Conservation (phyloP, 257 asterid genomes). For the Primulina tabacum region DNA sequence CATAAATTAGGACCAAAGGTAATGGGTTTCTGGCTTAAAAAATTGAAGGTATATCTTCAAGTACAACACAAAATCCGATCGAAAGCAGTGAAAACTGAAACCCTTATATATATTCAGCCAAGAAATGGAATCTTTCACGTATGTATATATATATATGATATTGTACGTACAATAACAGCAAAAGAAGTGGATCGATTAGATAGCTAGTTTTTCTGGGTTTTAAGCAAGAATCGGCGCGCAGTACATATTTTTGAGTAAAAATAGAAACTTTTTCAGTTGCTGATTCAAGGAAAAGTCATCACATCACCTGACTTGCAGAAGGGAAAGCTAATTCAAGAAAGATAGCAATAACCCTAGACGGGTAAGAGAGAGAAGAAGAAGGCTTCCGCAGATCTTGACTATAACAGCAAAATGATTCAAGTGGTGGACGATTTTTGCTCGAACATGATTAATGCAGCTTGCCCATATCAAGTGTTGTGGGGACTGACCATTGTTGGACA, state of each 20-base stretch:
- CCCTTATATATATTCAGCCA: neutral
- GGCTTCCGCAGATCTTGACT: neutral
- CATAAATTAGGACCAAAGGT: neutral
- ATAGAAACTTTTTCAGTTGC: neutral
- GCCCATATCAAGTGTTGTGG: neutral
- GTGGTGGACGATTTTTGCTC: neutral
- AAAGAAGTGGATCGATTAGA: no score
- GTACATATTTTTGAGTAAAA: no score
- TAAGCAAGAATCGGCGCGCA: neutral
- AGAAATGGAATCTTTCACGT: neutral
- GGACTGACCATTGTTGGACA: neutral
- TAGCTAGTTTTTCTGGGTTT: no score
- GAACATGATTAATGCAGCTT: neutral
- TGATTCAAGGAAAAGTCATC: neutral
- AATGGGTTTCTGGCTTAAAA: neutral
- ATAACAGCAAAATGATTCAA: neutral
- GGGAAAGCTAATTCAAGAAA: neutral
- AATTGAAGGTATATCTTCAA: neutral
- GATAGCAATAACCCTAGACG: neutral
- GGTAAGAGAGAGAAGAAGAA: neutral
- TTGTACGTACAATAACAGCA: no score
- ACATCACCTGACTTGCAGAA: neutral
- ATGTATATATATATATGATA: no score
- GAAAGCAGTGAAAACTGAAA: neutral
- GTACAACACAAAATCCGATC: constrained; percentile 16